Conservation (phyloP, 768 basidiomycete species). For the Dioszegia hungarica region DNA sequence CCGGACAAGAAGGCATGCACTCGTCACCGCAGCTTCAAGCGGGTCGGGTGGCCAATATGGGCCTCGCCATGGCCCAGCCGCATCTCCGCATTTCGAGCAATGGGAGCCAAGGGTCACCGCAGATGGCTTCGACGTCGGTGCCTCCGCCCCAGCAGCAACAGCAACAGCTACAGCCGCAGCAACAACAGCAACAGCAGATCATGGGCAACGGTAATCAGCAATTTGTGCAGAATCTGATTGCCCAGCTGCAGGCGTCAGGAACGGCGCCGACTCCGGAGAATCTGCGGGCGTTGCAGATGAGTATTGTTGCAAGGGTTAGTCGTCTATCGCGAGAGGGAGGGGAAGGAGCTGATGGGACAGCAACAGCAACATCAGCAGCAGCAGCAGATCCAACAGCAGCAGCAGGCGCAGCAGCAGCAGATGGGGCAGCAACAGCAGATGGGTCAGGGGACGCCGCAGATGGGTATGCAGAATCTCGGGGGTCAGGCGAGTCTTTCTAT, state of each 20-base stretch:
- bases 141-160: not conserved
- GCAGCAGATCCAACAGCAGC: constrained; percentile 5
- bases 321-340: not conserved
- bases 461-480: constrained; percentile 8
- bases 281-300: constrained; percentile 18
- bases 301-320: constrained; percentile 30
- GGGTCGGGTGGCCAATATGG: constrained; percentile 14
- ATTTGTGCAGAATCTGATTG: constrained; percentile 23
- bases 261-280: constrained; percentile 31
- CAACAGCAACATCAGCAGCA: constrained; percentile 2
- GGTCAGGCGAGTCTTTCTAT: not conserved
- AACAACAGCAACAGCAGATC: not conserved
- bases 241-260: constrained; percentile 21
- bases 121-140: constrained; percentile 2
- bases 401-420: constrained; percentile 1
- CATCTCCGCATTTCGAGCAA: constrained; percentile 27
- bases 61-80: constrained; percentile 12
- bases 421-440: constrained; percentile 5
- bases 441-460: constrained; percentile 21
- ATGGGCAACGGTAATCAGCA: constrained; percentile 12
- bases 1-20: constrained; percentile 15
- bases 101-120: constrained; percentile 20
- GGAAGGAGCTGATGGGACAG: constrained; percentile 3
- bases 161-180: not conserved
- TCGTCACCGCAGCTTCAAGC: constrained; percentile 18